Percentiles rank a stretch among this genome's conserved stretches.
phyloP scores from a whole-genome alignment of 2,329 filamentous ascomycete species.

The Paraconiothyrium brasiliense region DNA sequence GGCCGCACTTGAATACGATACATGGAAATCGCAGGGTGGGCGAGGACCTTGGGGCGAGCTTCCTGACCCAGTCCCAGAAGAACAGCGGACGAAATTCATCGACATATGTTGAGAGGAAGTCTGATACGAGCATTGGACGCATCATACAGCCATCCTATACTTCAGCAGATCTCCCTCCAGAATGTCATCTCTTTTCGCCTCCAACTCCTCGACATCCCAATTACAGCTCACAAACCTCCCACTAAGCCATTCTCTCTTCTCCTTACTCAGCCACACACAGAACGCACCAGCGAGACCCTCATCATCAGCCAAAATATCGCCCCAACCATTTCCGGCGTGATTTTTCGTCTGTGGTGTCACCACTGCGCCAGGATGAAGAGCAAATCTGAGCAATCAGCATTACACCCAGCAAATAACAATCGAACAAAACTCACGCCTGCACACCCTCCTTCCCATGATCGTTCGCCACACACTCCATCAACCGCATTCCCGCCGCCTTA shows the following conservation, averaged over 20 bases:
- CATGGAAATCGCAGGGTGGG: conserved; percentile 13
- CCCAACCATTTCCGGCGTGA: conserved; percentile 19
- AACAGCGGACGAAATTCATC: background rate
- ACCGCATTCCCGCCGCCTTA: conserved; percentile 28
- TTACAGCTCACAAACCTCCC: conserved; percentile 35
- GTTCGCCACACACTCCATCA: conserved; percentile 33
- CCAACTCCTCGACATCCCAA: conserved; percentile 41
- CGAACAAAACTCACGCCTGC: conserved; percentile 16
- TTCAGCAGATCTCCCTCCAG: conserved; percentile 20
- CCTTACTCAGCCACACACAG: conserved; percentile 35
- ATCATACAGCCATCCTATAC: background rate
- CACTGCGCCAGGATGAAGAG: conserved; percentile 40
- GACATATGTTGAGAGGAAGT: background rate
- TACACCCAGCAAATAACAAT: background rate
- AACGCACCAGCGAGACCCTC: conserved; percentile 38
- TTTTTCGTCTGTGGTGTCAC: conserved; percentile 25
- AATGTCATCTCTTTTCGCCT: conserved; percentile 17
- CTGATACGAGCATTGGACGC: background rate
- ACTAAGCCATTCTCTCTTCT: conserved; percentile 33
- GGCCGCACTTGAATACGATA: conserved; percentile 20
- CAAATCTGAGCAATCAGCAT: background rate
- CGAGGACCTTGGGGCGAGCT: conserved; percentile 6
- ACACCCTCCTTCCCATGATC: conserved; percentile 47
- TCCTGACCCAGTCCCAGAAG: background rate
- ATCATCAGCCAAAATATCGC: conserved; percentile 27